A percentile compares a stretch with the other conserved stretches of the same genome.
Evolutionary conservation across 371 early-diverging fungal genomes (phyloP).

Genomic region (Choanephora cucurbitarum): DNA sequence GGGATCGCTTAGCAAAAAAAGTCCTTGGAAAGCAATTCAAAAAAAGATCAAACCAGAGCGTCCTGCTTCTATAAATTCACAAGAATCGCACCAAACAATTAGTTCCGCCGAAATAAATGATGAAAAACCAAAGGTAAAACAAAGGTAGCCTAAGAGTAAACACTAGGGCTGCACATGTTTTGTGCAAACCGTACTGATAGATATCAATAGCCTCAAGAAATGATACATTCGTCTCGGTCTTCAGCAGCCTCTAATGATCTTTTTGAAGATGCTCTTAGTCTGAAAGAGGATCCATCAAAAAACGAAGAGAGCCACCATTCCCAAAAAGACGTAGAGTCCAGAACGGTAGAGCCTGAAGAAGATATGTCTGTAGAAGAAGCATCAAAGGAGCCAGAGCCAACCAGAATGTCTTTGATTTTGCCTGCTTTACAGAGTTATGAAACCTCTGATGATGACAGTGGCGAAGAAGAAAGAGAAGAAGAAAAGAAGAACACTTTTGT

Average conservation of each 20-base stretch:
- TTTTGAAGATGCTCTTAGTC: slow-evolving; percentile 21
- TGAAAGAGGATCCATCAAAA: slow-evolving; percentile 16
- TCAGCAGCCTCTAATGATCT: slow-evolving; percentile 20
- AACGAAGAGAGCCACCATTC: slow-evolving; percentile 29
- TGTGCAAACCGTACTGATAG: no score
- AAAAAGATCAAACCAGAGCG: slow-evolving; percentile 2
- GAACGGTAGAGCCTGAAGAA: slow-evolving; percentile 5
- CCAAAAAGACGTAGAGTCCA: slow-evolving; percentile 17
- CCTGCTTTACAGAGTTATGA: slow-evolving; percentile 27
- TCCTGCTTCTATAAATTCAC: slow-evolving; percentile 12
- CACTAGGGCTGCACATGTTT: background rate
- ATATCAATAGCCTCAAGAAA: no score
- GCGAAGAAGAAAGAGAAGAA: slow-evolving; percentile 14
- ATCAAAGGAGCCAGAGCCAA: slow-evolving; percentile 2
- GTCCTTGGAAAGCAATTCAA: slow-evolving; percentile 18
- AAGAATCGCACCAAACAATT: slow-evolving; percentile 1
- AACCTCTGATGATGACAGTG: slow-evolving; percentile 19
- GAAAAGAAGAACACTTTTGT: background rate
- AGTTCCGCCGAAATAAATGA: background rate
- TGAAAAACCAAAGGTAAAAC: background rate
- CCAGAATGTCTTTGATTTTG: slow-evolving; percentile 24
- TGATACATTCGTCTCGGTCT: background rate
- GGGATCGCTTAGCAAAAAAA: slow-evolving; percentile 7
- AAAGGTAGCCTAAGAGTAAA: background rate
- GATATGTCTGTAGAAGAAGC: background rate